Evolutionary conservation across 176 grass and related monocot genomes (phyloP), one percentile per base, ranked within the genome.

Genomic region (Guadua angustifolia): DNA sequence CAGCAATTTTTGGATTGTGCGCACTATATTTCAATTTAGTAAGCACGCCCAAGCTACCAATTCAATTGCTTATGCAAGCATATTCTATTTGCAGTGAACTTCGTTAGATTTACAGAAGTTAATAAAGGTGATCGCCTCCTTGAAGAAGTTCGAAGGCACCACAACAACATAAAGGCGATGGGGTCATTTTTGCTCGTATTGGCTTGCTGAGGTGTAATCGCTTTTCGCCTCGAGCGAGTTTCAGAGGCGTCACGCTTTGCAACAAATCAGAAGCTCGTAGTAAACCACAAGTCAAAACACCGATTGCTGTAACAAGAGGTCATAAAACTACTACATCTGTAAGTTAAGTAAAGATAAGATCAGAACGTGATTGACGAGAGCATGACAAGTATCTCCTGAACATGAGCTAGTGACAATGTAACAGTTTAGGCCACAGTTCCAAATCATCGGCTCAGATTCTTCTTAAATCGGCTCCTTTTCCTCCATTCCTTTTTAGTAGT

Each of bases 191-290:
- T 60, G 24, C 50, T 25, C 10, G 4, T 12, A 4, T 16, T 0
- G 15, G 9, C 4, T 19, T 40, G 82, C 52, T 85, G 77, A 85
- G 12, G 63, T 86, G 83, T 75, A 89, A 77, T 85, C 83, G 88
- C 83, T 56, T 64, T 60, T 17, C 26, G 1, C 19, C 14, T 44
- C 18, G 21, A 25, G 22, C 21, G 25, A 2, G 4, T 17, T 46
- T 14, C 17, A n/a, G 9, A 52, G 2, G 60, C 47, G 12, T 18
- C n/a, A 17, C 0, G 44, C 25, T 71, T 78, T 61, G 45, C 39
- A 59, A n/a, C 69, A 79, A 61, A 32, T 44, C 68, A 66, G 1
- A 51, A 51, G 59, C 35, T 19, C 32, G 17, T 5, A 46, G 58
- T 42, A 24, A 9, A 21, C 70, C 8, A 55, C 17, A 2, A 8